Evolutionary conservation across 768 basidiomycete genomes (phyloP), one percentile per base, ranked within the genome.

Genomic region (Rickenella mellea): DNA sequence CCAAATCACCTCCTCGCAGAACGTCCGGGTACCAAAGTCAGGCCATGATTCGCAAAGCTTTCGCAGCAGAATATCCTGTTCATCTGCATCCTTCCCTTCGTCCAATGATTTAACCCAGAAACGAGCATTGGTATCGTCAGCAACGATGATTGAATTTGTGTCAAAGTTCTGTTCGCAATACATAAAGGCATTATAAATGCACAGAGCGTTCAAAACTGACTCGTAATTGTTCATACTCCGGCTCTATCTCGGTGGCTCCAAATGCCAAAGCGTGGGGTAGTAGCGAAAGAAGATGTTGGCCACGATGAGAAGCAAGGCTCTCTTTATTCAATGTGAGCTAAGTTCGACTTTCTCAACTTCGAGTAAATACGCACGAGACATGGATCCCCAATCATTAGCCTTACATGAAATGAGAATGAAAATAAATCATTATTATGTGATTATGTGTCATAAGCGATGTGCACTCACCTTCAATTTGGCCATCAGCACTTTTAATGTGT

Each of bases 381-480:
- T 60, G 0, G 78, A 64, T 12, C 75, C 74, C 78, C 79, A 80
- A 46, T 80, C 79, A 27, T 78, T 78, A 2, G 73, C 68, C 78
- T 78, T 30, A 12, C 14, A 7, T 36, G 10, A 22, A 28, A 14
- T 38, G 43, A n/a, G 20, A 10, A 37, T 10, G 15, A 17, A 27
- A 1, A n/a, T 44, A 24, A n/a, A 26, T 25, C 14, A 20, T 15
- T 40, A 11, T 10, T 3, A 9, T 7, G 10, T 28, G 20, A 14
- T n/a, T 25, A n/a, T n/a, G n/a, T n/a, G n/a, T n/a, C n/a, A n/a
- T n/a, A n/a, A 41, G 0, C 1, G 42, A 11, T 17, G 25, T 41
- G n/a, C 42, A 44, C 44, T 36, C 38, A 74, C 78, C 67, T 80
- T 80, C 29, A 80, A 50, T 44, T 80, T 81, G 5, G 78, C 78